Percentiles rank a stretch among this genome's conserved stretches.
phyloP scores from a whole-genome alignment of 148 eudicot species.

The Rhododendron griersonianum region DNA sequence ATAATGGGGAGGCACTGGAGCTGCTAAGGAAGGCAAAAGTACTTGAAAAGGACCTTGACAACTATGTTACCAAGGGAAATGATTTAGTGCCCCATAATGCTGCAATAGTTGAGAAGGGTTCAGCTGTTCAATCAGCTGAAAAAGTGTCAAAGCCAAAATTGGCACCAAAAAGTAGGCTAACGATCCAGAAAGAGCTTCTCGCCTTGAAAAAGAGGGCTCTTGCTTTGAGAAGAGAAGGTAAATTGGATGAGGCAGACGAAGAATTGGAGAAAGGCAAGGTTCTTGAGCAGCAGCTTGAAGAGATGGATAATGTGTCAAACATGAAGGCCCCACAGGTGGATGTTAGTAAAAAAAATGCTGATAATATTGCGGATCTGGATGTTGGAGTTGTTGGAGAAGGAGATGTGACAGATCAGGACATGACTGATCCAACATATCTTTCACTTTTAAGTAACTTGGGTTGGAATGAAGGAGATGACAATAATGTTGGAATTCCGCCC shows the following conservation, averaged over 20 bases:
- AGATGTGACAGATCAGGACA: constrained; percentile 81
- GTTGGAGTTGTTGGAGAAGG: constrained; percentile 42
- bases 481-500: constrained; percentile 17
- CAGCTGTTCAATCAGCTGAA: constrained; percentile 5
- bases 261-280: constrained; percentile 77
- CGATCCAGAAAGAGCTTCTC: constrained; percentile 82
- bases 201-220: constrained; percentile 80
- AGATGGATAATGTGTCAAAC: constrained; percentile 50
- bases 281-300: constrained; percentile 87
- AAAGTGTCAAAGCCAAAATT: constrained; percentile 16
- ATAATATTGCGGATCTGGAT: constrained; percentile 25
- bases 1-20: constrained; percentile 57
- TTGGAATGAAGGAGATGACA: constrained; percentile 73
- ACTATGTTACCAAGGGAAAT: constrained; percentile 15
- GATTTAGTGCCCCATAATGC: not conserved
- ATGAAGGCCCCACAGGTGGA: constrained; percentile 19
- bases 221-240: constrained; percentile 83
- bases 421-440: constrained; percentile 79
- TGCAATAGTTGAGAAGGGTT: constrained; percentile 4
- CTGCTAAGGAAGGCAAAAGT: constrained; percentile 69
- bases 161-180: constrained; percentile 55
- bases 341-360: constrained; percentile 20
- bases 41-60: constrained; percentile 61
- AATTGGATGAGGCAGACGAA: constrained; percentile 76
- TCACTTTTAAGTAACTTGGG: constrained; percentile 69